Evolutionary conservation across 2,329 filamentous ascomycete genomes (phyloP).

Genomic region (Alternaria tenuissima): DNA sequence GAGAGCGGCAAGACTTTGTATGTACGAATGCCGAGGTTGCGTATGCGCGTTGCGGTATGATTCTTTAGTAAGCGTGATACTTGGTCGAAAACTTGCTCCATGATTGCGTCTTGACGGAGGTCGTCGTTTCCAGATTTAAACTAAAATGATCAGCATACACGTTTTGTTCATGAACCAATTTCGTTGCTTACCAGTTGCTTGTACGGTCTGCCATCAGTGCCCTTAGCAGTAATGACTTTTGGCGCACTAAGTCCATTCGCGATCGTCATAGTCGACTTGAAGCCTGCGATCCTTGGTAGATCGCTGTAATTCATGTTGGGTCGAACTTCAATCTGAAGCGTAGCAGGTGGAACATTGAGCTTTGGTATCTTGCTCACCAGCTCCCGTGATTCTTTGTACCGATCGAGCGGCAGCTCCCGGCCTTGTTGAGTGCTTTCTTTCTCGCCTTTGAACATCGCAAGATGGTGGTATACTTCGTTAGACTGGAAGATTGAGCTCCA

Average conservation of each 20-base stretch:
- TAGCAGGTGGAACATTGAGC: conserved; percentile 83
- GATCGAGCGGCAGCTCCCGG: conserved; percentile 69
- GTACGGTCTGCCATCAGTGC: conserved; percentile 78
- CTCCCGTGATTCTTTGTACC: conserved; percentile 68
- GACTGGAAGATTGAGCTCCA: conserved; percentile 79
- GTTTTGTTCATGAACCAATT: neutral
- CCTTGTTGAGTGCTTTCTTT: conserved; percentile 71
- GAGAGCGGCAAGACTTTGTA: conserved; percentile 97
- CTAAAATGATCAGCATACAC: conserved; percentile 44
- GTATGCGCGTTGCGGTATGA: conserved; percentile 85
- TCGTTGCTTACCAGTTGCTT: conserved; percentile 75
- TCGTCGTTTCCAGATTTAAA: conserved; percentile 97
- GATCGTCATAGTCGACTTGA: conserved; percentile 80
- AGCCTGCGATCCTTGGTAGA: conserved; percentile 75
- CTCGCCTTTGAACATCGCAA: conserved; percentile 72
- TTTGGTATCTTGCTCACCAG: conserved; percentile 70
- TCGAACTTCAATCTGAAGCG: conserved; percentile 81
- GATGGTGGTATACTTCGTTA: conserved; percentile 69
- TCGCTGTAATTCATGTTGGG: conserved; percentile 76
- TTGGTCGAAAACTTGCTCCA: conserved; percentile 99
- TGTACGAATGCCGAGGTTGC: conserved; percentile 88
- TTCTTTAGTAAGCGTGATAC: conserved; percentile 89
- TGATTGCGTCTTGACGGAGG: conserved; percentile 94
- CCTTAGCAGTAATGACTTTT: conserved; percentile 87
- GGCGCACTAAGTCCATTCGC: conserved; percentile 91